Percentiles rank a stretch among this genome's conserved stretches.
Evolutionary conservation across 2,329 filamentous ascomycete genomes (phyloP).

Genomic region (Botrytis fabae): DNA sequence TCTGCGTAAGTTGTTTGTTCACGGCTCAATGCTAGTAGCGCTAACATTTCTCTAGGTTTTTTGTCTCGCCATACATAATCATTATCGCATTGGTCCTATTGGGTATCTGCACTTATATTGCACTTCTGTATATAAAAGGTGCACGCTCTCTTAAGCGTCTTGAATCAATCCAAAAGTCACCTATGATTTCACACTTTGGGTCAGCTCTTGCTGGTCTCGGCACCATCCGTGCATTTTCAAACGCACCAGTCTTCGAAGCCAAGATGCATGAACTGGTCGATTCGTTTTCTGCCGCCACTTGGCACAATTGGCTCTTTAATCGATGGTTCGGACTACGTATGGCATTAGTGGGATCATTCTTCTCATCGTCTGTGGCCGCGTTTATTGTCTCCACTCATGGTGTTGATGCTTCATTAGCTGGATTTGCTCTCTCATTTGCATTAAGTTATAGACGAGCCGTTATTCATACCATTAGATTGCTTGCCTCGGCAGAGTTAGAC

Average conservation of each 20-base stretch:
- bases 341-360: slow-evolving; percentile 66
- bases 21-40: neutral
- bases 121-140: slow-evolving; percentile 59
- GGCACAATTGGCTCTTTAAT: slow-evolving; percentile 68
- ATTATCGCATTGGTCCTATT: slow-evolving; percentile 50
- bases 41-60: slow-evolving; percentile 34
- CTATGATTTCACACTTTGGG: slow-evolving; percentile 68
- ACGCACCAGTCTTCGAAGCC: slow-evolving; percentile 62
- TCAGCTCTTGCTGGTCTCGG: slow-evolving; percentile 68
- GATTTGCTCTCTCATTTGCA: slow-evolving; percentile 72
- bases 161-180: slow-evolving; percentile 72
- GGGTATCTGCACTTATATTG: slow-evolving; percentile 45
- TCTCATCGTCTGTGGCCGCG: slow-evolving; percentile 62
- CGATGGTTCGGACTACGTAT: slow-evolving; percentile 71
- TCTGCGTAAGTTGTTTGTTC: slow-evolving; percentile 47
- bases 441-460: slow-evolving; percentile 65
- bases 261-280: slow-evolving; percentile 70
- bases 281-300: slow-evolving; percentile 61
- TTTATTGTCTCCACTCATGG: slow-evolving; percentile 60
- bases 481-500: slow-evolving; percentile 68
- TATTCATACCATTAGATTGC: slow-evolving; percentile 63
- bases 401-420: slow-evolving; percentile 68
- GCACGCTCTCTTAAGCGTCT: slow-evolving; percentile 73
- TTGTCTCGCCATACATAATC: slow-evolving; percentile 67
- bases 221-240: slow-evolving; percentile 73